Percentiles rank a stretch among this genome's conserved stretches.
phyloP scores from a whole-genome alignment of 192 early-diverging fungal species.

The Dimargaris xerosporica region DNA sequence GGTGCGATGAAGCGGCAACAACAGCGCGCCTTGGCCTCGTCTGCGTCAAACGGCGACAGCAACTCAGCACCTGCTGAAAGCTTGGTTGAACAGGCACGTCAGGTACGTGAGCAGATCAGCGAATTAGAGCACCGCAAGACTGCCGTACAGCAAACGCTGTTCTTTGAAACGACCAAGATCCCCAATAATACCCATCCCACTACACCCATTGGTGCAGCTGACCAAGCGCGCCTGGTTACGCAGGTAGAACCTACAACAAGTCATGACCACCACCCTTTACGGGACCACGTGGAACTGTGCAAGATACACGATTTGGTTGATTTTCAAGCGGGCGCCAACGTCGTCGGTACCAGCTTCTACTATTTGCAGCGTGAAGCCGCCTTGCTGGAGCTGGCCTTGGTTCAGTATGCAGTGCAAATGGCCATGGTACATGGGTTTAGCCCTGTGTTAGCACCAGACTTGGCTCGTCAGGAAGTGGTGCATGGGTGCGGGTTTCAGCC shows the following conservation, averaged over 20 bases:
- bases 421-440: constrained; percentile 53
- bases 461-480: constrained; percentile 59
- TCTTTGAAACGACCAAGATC: constrained; percentile 44
- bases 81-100: constrained; percentile 31
- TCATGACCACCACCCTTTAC: constrained; percentile 7
- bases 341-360: constrained; percentile 71
- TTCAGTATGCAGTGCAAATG: constrained; percentile 71
- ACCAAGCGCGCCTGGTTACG: constrained; percentile 38
- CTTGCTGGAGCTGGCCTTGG: constrained; percentile 71
- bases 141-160: constrained; percentile 36
- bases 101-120: constrained; percentile 43
- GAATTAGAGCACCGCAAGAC: constrained; percentile 28
- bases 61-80: constrained; percentile 16
- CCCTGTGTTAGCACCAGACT: constrained; percentile 69
- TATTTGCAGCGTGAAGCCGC: constrained; percentile 79
- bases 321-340: constrained; percentile 62
- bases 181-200: constrained; percentile 67
- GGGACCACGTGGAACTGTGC: constrained; percentile 59
- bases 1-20: constrained; percentile 15
- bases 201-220: constrained; percentile 59
- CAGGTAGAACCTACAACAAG: constrained; percentile 17
- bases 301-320: constrained; percentile 53
- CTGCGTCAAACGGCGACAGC: neutral
- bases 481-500: constrained; percentile 86
- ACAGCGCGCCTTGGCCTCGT: neutral